Conservation (phyloP, 495 filamentous ascomycete species). For the Tuber brumale region DNA sequence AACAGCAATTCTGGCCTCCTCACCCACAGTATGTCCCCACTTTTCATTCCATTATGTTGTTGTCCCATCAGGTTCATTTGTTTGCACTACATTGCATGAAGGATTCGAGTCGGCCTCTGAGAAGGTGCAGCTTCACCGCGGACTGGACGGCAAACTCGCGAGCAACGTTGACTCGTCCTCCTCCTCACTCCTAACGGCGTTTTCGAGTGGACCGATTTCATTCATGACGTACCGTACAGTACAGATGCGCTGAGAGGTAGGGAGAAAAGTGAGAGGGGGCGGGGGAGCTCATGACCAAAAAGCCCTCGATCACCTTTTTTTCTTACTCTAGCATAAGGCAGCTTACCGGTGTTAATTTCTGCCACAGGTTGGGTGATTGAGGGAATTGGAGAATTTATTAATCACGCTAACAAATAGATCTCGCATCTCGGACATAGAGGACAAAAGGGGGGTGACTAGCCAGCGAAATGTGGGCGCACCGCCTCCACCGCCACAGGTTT, state of each 20-base stretch:
- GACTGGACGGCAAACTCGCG: background rate
- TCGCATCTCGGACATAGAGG: background rate
- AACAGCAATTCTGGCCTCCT: background rate
- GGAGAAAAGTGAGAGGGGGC: background rate
- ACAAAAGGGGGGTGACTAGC: background rate
- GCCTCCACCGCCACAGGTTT: slow-evolving; percentile 32
- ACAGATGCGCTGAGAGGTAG: background rate
- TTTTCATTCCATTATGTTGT: background rate
- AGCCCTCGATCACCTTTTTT: background rate
- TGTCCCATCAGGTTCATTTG: background rate
- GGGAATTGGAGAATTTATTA: background rate
- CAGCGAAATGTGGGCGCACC: slow-evolving; percentile 6
- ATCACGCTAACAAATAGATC: background rate
- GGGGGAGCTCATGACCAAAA: background rate
- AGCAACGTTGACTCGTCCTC: background rate
- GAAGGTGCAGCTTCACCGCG: background rate
- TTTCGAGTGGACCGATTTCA: background rate
- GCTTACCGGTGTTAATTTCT: background rate
- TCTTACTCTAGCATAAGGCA: background rate
- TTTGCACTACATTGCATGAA: background rate
- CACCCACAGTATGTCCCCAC: background rate
- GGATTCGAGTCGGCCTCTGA: background rate
- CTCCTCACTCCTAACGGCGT: background rate
- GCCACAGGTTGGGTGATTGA: background rate
- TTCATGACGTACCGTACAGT: background rate